Evolutionary conservation across 2,329 filamentous ascomycete genomes (phyloP), one percentile per base, ranked within the genome.

Genomic region (Biscogniauxia marginata): DNA sequence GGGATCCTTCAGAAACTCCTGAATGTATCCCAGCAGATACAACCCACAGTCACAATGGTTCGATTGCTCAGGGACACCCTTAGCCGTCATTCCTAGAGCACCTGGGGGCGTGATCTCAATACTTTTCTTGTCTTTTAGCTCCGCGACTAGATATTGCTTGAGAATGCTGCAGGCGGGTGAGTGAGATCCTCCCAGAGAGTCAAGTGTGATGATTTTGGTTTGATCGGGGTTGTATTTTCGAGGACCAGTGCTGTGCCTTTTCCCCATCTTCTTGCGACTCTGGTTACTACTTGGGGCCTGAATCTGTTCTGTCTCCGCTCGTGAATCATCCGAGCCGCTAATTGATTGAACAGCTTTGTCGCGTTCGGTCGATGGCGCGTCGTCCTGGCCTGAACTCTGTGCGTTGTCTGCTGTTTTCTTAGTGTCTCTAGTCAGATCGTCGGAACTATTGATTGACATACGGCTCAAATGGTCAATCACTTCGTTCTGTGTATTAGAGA

Each of bases 11-110:
- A 96, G 80, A 61, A 99, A 96, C 61, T 89, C 86, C 62, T 91
- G 84, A 52, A 96, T 79, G 67, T 98, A 99, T 2, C 87, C 89
- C 3, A 97, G 77, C 3, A 98, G 77, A 65, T 89, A 99, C 0
- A 97, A 77, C 7, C 95, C 95, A 67, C 95, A 99, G 70, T 99
- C 95, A 59, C 84, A 93, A 64, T 82, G 89, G 68, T 99, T 98
- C 49, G 84, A 75, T 71, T 99, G 95, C 58, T 83, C 75, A 0
- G 95, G 93, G 13, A 97, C 87, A 7, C 82, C 79, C 57, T 84
- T 88, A 4, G 90, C 90, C 43, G 85, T 91, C 77, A 90, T 85
- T 3, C 83, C 84, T 25, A 75, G 53, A 16, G 63, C 48, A 6
- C 59, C 53, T 18, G 62, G 53, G 18, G 57, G 52, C 1, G 65